Base-by-base conservation (phyloP, 345 rosid genomes). In the Murraya koenigii region DNA sequence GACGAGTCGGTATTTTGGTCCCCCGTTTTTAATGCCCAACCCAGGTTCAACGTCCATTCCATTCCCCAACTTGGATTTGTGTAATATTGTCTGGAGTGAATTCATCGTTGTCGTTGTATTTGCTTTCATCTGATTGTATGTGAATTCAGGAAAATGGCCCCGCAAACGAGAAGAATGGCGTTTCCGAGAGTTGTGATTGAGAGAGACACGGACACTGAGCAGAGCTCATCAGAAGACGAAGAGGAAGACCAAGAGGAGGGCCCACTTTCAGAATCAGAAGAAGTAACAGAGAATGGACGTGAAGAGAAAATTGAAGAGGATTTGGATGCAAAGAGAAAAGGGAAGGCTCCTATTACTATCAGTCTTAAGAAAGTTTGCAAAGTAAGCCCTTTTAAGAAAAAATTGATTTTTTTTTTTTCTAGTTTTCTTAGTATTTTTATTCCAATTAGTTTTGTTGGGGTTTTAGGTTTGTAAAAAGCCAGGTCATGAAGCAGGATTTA, bases 401-500 rank as follows among this genome's bases (percentile, higher is more conserved):
- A 15, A 6, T 1, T 41, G 41, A 44, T 11, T 11, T 11, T 2
- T 41, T 41, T 41, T 3, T 0, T 0, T 1, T 1, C 49, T 44
- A 44, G 2, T 23, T 72, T 2, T 5, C 59, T 32, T 30, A 32
- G 20, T 25, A 38, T 5, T 23, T 15, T 32, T 19, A 44, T 63
- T 49, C 62, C 59, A 28, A 4, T 64, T n/a, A 76, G 15, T 61
- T 77, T 81, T 58, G 44, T 78, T 49, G 68, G 71, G 68, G 77
- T 39, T 85, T 23, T 86, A 95, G 99, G 99, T 93, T 2, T 95
- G 99, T 78, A 95, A 92, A 75, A 90, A 80, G 80, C 78, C 92
- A 22, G 99, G 98, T 26, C 99, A 96, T 81, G 97, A 96, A 85
- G 98, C 99, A 3, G 99, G 98, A 15, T 93, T 95, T 75, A 92